phyloP scores from a whole-genome alignment of 2,329 filamentous ascomycete species.

The Microdochium trichocladiopsis region DNA sequence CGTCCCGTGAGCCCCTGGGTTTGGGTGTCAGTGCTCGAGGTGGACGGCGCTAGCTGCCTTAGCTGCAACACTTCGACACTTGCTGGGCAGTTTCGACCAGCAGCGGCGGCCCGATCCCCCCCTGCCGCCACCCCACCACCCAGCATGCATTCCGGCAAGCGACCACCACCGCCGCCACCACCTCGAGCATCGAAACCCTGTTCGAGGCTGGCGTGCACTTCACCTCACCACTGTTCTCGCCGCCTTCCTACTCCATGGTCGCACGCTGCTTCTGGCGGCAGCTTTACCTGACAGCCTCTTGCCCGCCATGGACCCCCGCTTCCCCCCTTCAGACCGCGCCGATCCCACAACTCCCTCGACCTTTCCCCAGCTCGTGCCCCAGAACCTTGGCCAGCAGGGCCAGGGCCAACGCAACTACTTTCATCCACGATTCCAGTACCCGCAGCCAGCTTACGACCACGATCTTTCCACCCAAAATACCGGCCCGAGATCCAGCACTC shows the following conservation, averaged over 20 bases:
- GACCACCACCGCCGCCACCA: neutral
- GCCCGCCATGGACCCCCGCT: conserved; percentile 42
- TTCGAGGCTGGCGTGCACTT: neutral
- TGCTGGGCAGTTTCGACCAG: neutral
- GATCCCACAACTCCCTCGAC: conserved; percentile 91
- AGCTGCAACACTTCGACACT: neutral
- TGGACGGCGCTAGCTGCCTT: neutral
- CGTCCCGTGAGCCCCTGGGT: neutral
- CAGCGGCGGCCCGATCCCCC: neutral
- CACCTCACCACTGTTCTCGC: neutral
- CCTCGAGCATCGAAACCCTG: neutral
- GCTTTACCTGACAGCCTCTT: neutral
- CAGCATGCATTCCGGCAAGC: neutral
- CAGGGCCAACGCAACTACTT: conserved; percentile 49
- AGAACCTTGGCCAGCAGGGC: conserved; percentile 28
- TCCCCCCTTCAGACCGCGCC: conserved; percentile 53
- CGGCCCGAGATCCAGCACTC: conserved; percentile 44
- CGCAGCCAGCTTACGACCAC: conserved; percentile 11
- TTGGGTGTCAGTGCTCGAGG: neutral
- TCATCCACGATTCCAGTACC: conserved; percentile 34
- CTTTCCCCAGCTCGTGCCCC: conserved; percentile 82
- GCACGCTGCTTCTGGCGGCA: neutral
- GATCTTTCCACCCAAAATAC: conserved; percentile 19
- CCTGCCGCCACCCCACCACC: neutral
- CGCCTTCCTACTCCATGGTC: neutral